Evolutionary conservation across 768 basidiomycete species (phyloP), one percentile per base, ranked within the genome.

Genomic region (Mycena crocata): DNA sequence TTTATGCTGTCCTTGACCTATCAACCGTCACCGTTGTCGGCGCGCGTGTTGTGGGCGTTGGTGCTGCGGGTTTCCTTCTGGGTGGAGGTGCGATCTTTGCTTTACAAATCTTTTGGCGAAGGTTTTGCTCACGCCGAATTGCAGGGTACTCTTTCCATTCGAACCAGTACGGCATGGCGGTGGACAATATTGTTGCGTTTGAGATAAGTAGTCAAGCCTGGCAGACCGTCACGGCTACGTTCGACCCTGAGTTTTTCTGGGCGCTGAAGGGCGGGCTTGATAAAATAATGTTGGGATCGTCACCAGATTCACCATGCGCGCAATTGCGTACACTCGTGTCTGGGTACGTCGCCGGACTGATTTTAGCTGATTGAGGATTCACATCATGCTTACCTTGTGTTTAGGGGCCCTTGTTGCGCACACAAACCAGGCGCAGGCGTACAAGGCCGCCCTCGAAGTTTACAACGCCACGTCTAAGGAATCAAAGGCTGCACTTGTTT

Each of bases 121-220:
- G n/a, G n/a, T n/a, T n/a, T 45, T 45, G 19, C 44, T 45, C 44
- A 45, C n/a, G 7, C 44, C 26, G 26, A 4, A 45, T 24, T 45
- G 44, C 44, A 45, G 44, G 44, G 5, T 45, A 45, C 23, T 45
- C 44, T 45, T 45, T 45, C 44, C 26, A 23, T 24, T 45, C 44
- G 44, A 45, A 45, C 44, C 44, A 45, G 24, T 45, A 45, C 44
- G 44, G 44, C 44, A 45, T 45, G 44, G 44, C 44, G 44, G 44
- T 45, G 23, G 44, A 45, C 44, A 45, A 45, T 19, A 45, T 45
- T 45, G n/a, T 45, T 24, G 44, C 44, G 44, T 45, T 45, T 24
- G 44, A 45, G n/a, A 45, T n/a, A n/a, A n/a, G n/a, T 45, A 4
- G 44, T 45, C 44, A 23, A 45, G 44, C 44, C 44, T 14, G 23